Evolutionary conservation across 148 eudicot species (phyloP).

Genomic region (Vaccinium corymbosum): DNA sequence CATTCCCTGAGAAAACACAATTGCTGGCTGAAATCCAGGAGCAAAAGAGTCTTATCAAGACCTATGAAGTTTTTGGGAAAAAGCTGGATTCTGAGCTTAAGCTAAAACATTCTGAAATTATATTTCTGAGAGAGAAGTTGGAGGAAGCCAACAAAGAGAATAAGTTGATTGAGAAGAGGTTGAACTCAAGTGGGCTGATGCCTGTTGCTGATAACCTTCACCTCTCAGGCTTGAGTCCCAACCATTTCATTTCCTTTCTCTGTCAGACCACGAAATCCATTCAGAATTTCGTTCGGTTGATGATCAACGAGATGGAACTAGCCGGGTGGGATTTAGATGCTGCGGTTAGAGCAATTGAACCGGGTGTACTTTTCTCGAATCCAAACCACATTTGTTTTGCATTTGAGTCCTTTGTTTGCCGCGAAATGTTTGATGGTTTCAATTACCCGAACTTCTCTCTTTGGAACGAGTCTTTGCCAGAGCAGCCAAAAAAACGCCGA

Average conservation of each 20-base stretch:
- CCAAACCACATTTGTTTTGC: slow-evolving; percentile 54
- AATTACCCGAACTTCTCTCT: slow-evolving; percentile 48
- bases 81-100: slow-evolving; percentile 65
- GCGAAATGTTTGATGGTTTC: slow-evolving; percentile 81
- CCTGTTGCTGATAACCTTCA: slow-evolving; percentile 52
- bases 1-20: slow-evolving; percentile 57
- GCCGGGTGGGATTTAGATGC: slow-evolving; percentile 78
- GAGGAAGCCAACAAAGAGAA: slow-evolving; percentile 64
- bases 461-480: slow-evolving; percentile 39
- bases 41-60: slow-evolving; percentile 58
- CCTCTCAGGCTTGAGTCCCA: slow-evolving; percentile 53
- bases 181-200: slow-evolving; percentile 68
- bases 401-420: slow-evolving; percentile 79
- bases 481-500: slow-evolving; percentile 29
- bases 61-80: slow-evolving; percentile 59
- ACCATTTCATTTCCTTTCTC: slow-evolving; percentile 56
- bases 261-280: slow-evolving; percentile 58
- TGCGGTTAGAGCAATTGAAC: slow-evolving; percentile 64
- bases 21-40: slow-evolving; percentile 66
- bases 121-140: slow-evolving; percentile 59
- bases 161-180: slow-evolving; percentile 57
- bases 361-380: slow-evolving; percentile 53
- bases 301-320: slow-evolving; percentile 64
- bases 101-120: slow-evolving; percentile 75
- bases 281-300: slow-evolving; percentile 54